Conservation (phyloP, 345 rosid genomes). For the Acer saccharum region DNA sequence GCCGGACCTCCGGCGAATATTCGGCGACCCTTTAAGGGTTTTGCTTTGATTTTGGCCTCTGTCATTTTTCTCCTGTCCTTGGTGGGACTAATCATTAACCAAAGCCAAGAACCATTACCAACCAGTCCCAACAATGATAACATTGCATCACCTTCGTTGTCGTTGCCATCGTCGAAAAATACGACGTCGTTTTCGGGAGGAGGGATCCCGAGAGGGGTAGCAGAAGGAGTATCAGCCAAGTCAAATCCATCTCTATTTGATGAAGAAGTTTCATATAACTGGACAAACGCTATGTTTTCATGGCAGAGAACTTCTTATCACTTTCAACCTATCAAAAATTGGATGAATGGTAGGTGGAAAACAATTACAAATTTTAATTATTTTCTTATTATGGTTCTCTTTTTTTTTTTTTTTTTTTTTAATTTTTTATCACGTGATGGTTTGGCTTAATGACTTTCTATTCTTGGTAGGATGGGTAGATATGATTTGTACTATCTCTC, state of each 20-base stretch:
- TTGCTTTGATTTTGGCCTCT: constrained; percentile 26
- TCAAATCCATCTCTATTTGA: constrained; percentile 44
- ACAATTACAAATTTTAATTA: not conserved
- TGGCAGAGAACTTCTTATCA: constrained; percentile 95
- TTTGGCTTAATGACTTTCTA: not conserved
- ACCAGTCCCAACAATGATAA: not conserved
- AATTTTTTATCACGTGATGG: not conserved
- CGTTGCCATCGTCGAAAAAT: not conserved
- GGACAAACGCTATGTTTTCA: constrained; percentile 81
- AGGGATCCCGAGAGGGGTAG: constrained; percentile 45
- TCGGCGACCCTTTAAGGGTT: constrained; percentile 42
- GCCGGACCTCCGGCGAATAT: constrained; percentile 2
- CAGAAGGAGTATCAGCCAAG: constrained; percentile 67
- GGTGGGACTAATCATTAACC: constrained; percentile 40
- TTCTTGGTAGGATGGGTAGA: not conserved
- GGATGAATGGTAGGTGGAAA: constrained; percentile 91
- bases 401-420: too few species aligned
- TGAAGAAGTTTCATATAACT: constrained; percentile 41
- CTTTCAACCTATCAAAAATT: constrained; percentile 80
- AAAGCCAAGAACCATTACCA: constrained; percentile 32
- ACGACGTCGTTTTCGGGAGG: constrained; percentile 6
- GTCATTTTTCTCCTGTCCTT: constrained; percentile 44
- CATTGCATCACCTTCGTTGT: constrained; percentile 6
- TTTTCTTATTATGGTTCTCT: not conserved
- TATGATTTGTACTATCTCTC: not conserved